Conservation (phyloP, 1,139 yeast species). For the Pneumocystis carinii region DNA sequence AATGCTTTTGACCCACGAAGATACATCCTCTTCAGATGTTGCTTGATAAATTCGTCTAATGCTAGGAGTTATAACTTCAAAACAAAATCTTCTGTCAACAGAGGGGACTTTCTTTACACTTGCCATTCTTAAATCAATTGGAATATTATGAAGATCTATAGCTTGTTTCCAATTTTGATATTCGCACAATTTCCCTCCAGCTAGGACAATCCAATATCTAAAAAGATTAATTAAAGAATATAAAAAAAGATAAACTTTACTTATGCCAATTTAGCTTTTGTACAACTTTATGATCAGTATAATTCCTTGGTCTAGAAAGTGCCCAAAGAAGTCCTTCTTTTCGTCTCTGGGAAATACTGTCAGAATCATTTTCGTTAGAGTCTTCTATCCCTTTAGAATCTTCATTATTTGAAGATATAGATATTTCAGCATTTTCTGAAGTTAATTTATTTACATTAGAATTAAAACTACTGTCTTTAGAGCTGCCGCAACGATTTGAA, state of each 20-base stretch:
- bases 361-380: background rate
- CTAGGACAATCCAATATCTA: conserved; percentile 55
- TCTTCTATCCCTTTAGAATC: conserved; percentile 1
- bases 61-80: conserved; percentile 59
- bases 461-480: background rate
- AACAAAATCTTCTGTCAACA: conserved; percentile 41
- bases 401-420: background rate
- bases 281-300: conserved; percentile 26
- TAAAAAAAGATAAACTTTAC: conserved; percentile 20
- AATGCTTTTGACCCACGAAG: conserved; percentile 51
- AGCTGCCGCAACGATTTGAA: background rate
- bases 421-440: background rate
- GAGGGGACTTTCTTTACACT: conserved; percentile 40
- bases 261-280: conserved; percentile 74
- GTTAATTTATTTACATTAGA: background rate
- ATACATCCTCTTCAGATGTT: conserved; percentile 50
- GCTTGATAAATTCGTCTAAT: conserved; percentile 72
- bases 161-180: conserved; percentile 76
- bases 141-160: conserved; percentile 42
- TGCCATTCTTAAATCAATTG: conserved; percentile 61
- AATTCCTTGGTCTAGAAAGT: conserved; percentile 28
- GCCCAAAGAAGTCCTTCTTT: conserved; percentile 52
- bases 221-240: background rate
- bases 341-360: conserved; percentile 13
- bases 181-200: conserved; percentile 52